Evolutionary conservation across 495 filamentous ascomycete genomes (phyloP).

Genomic region (Penicillium paxilli): DNA sequence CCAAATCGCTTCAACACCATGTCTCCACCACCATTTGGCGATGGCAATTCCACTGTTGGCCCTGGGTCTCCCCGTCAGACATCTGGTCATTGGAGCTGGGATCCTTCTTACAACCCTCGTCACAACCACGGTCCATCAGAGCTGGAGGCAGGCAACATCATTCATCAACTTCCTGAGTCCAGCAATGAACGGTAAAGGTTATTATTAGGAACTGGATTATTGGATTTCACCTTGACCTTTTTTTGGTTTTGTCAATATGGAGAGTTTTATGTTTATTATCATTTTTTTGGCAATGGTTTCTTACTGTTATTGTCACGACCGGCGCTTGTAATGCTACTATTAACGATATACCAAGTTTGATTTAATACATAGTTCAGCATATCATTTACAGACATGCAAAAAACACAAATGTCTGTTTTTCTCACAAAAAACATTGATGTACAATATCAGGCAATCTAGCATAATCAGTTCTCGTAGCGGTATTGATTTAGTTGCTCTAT

Average conservation of each 20-base stretch:
- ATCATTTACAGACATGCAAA: no score
- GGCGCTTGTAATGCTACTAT: neutral
- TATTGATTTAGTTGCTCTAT: no score
- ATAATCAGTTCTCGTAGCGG: no score
- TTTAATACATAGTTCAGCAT: neutral
- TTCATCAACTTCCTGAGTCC: conserved; percentile 3
- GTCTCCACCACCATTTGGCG: neutral
- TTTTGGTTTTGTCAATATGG: no score
- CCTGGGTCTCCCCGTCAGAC: neutral
- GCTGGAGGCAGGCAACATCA: conserved; percentile 21
- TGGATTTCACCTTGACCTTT: no score
- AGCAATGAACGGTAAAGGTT: neutral
- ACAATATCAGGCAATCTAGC: no score
- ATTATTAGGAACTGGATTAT: neutral
- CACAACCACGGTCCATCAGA: conserved; percentile 21
- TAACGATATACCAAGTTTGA: neutral
- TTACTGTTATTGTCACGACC: neutral
- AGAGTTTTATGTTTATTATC: neutral
- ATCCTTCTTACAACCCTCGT: conserved; percentile 10
- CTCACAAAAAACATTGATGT: no score
- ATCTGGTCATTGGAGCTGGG: conserved; percentile 30
- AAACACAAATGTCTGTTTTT: no score
- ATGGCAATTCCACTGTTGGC: neutral
- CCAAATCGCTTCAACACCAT: conserved; percentile 2
- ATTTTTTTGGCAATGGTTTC: neutral